Conservation (phyloP, 768 basidiomycete species). For the Lentinula detonsa region DNA sequence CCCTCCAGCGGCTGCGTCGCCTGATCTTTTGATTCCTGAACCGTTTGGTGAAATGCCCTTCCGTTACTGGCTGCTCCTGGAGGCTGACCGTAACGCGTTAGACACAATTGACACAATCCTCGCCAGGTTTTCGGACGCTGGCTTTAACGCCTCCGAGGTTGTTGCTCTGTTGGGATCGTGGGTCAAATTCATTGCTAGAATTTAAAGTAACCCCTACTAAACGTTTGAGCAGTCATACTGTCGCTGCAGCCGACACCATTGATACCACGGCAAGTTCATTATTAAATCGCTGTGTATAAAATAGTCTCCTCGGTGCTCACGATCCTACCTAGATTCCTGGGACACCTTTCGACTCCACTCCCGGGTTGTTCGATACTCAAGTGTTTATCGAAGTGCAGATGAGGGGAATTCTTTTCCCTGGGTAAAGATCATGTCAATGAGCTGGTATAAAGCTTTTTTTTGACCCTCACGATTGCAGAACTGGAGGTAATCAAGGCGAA, state of each 20-base stretch:
- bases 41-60: slow-evolving; percentile 14
- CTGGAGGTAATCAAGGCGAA: slow-evolving; percentile 8
- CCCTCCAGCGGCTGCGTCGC: slow-evolving; percentile 21
- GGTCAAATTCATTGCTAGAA: neutral
- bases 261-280: slow-evolving; percentile 3
- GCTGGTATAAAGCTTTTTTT: neutral
- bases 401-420: slow-evolving; percentile 35
- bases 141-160: slow-evolving; percentile 9
- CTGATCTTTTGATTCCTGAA: slow-evolving; percentile 22
- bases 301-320: neutral
- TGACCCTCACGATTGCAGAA: neutral
- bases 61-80: neutral
- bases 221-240: slow-evolving; percentile 6
- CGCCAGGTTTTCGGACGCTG: slow-evolving; percentile 6
- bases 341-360: slow-evolving; percentile 38
- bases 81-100: neutral
- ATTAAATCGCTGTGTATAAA: neutral
- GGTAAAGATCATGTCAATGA: slow-evolving; percentile 15
- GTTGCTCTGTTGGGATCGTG: slow-evolving; percentile 10
- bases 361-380: slow-evolving; percentile 35
- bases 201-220: neutral
- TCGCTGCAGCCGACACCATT: slow-evolving; percentile 10
- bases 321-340: neutral
- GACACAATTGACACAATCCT: slow-evolving; percentile 9
- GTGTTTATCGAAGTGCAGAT: slow-evolving; percentile 41